Conservation (phyloP, 2,329 filamentous ascomycete species). For the Aureobasidium subglaciale region DNA sequence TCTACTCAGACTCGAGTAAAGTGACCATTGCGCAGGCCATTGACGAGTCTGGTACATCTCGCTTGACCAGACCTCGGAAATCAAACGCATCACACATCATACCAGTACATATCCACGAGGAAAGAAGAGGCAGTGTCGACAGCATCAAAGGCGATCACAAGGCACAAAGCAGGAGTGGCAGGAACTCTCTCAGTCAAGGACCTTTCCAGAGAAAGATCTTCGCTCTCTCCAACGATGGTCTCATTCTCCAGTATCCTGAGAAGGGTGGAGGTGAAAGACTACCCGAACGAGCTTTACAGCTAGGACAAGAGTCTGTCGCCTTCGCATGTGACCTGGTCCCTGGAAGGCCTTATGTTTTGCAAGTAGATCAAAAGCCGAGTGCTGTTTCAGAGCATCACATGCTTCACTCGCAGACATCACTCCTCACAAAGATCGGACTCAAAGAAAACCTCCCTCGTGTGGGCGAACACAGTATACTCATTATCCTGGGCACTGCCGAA, state of each 20-base stretch:
- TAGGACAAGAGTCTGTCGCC: constrained; percentile 68
- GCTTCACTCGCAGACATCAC: constrained; percentile 7
- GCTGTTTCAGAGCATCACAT: not conserved
- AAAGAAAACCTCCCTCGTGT: constrained; percentile 48
- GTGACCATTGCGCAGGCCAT: constrained; percentile 9
- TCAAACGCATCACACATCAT: constrained; percentile 11
- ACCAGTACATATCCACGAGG: not conserved
- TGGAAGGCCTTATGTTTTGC: constrained; percentile 72
- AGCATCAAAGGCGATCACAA: not conserved
- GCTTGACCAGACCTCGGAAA: not conserved
- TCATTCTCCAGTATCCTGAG: constrained; percentile 66
- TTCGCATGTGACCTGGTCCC: constrained; percentile 76
- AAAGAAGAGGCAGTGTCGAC: constrained; percentile 11
- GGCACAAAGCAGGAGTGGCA: not conserved
- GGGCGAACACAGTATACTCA: constrained; percentile 56
- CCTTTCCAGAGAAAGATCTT: constrained; percentile 53
- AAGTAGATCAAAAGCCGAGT: constrained; percentile 52
- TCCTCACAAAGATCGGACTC: constrained; percentile 51
- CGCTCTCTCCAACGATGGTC: constrained; percentile 62
- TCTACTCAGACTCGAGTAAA: constrained; percentile 11
- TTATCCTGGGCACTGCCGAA: constrained; percentile 65
- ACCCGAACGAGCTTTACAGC: constrained; percentile 65
- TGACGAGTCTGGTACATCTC: not conserved
- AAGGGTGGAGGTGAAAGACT: constrained; percentile 63
- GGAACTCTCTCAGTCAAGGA: not conserved